Base-by-base conservation (phyloP, 2,329 filamentous ascomycete genomes). In the Chaetomiaceae sp. region DNA sequence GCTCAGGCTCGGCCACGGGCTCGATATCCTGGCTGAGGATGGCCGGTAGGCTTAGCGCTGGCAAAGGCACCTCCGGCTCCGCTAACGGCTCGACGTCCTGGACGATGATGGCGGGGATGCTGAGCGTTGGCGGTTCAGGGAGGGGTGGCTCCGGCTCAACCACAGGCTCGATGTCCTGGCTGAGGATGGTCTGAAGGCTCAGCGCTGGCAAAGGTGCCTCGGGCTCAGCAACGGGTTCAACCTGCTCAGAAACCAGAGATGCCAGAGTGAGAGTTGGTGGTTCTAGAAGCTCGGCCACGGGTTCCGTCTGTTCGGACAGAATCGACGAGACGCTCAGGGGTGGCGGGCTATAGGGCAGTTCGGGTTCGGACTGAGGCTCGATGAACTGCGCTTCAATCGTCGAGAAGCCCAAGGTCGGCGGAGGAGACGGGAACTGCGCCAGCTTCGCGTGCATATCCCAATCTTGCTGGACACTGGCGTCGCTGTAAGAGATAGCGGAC, bases 401-500 rank as follows among this genome's bases (percentile, higher is more conserved):
- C 1, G 78, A 79, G 33, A 80, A 64, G 39, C 64, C 71, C 27
- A 80, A 66, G 0, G 67, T 62, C 4, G 72, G 69, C 1, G 64
- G 62, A 9, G 66, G 60, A 12, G 76, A 71, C 2, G 80, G 79
- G 69, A 82, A 82, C 59, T 75, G 73, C 15, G 75, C 73, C 45
- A 83, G 68, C 60, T 76, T 79, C 53, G 76, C 72, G 17, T 75
- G 75, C 64, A 82, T 72, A 22, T 77, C 74, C 14, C 65, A 64
- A 38, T 80, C 77, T 57, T 76, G 71, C 57, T 82, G 78, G 9
- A 75, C 74, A 52, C 75, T 75, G 27, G 74, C 72, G 61, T 82
- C 79, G 61, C 77, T 81, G 59, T 79, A 78, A 2, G 76, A 76
- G 39, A 75, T 67, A 3, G 65, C 66, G 2, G 79, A 80, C n/a